Evolutionary conservation across 257 asterid genomes (phyloP), one percentile per base, ranked within the genome.

Genomic region (Scutellaria galericulata): DNA sequence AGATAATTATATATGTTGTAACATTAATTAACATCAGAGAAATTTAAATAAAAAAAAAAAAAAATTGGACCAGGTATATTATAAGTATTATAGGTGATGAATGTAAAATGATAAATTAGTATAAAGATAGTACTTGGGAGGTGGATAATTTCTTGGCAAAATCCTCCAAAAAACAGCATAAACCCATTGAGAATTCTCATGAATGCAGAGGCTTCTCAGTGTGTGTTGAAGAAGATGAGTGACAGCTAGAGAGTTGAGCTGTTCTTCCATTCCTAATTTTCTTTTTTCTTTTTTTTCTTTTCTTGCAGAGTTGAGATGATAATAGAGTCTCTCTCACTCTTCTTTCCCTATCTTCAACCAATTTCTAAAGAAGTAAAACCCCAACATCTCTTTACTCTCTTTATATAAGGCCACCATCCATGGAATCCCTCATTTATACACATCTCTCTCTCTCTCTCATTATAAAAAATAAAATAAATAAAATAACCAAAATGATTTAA

Each of bases 121-220:
- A 45, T 24, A 8, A 9, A 20, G 9, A 8, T 14, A 20, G 9
- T 86, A 95, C 99, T 95, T 95, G 52, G 99, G 99, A 54, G 99
- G 99, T 24, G 99, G 99, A 77, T 95, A 92, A 18, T 95, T 95
- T 79, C 99, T 88, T 0, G 99, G 99, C 83, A 95, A 85, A 78
- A 95, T 92, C 79, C 99, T 95, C 99, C 99, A 95, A 35, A 95
- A 95, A 71, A 95, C 99, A 69, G 99, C 99, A 81, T 95, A 95
- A 65, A 95, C 98, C 99, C 99, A 95, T 63, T 95, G 98, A 37
- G 99, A 95, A 68, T 86, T 90, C 10, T 90, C 96, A 80, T 88
- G 96, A 73, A 86, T 82, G 83, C 99, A 95, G 9, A 95, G 84
- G 77, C 98, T 95, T 68, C 98, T 95, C 13, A 95, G 88, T 1